phyloP scores from a whole-genome alignment of 2,329 filamentous ascomycete genomes.

The Septoria linicola region DNA sequence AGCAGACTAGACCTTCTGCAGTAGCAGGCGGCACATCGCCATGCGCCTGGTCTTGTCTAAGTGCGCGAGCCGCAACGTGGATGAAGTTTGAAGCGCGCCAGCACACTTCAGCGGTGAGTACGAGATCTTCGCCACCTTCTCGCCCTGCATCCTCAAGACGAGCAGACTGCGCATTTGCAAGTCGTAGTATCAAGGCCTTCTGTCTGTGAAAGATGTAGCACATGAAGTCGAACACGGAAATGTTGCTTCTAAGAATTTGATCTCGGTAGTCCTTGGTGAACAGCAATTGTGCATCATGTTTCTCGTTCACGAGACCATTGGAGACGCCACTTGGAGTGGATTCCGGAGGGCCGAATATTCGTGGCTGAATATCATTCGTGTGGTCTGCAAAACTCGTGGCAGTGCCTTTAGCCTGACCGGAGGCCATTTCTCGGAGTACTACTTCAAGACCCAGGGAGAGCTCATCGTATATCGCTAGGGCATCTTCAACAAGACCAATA shows the following conservation, averaged over 20 bases:
- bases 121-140: constrained; percentile 63
- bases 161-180: constrained; percentile 66
- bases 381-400: constrained; percentile 69
- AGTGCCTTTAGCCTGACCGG: constrained; percentile 61
- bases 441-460: constrained; percentile 82
- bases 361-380: constrained; percentile 64
- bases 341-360: constrained; percentile 25
- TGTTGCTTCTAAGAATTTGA: constrained; percentile 88
- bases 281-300: constrained; percentile 22
- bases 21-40: constrained; percentile 41
- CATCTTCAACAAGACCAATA: constrained; percentile 92
- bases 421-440: constrained; percentile 71
- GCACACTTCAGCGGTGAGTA: constrained; percentile 82
- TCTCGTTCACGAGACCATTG: constrained; percentile 19
- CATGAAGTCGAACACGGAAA: constrained; percentile 92
- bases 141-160: constrained; percentile 41
- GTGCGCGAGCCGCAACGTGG: constrained; percentile 71
- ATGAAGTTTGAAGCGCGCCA: constrained; percentile 81
- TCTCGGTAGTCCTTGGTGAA: constrained; percentile 78
- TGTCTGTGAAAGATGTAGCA: constrained; percentile 93
- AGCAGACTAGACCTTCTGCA: constrained; percentile 72
- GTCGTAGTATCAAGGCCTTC: constrained; percentile 73
- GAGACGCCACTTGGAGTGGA: constrained; percentile 23
- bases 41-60: constrained; percentile 69
- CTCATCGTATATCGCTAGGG: constrained; percentile 91